Evolutionary conservation across 129 eudicot genomes (phyloP).

Genomic region (Tagetes patula): DNA sequence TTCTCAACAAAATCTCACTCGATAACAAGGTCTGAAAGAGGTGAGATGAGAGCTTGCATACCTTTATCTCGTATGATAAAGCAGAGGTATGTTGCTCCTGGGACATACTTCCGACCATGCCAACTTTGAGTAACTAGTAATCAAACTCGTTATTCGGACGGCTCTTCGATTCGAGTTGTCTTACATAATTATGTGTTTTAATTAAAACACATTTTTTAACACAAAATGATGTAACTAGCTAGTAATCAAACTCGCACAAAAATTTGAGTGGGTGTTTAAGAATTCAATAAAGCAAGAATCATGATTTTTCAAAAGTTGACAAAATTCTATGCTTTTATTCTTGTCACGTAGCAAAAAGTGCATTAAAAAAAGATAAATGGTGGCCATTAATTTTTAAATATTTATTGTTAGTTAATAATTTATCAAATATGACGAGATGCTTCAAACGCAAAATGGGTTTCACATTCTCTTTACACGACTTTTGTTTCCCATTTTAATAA

Average conservation of each 20-base stretch:
- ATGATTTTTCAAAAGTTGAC: slow-evolving; percentile 13
- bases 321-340: slow-evolving; percentile 7
- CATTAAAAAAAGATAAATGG: neutral
- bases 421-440: slow-evolving; percentile 21
- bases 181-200: too few relatives aligned
- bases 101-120: too few relatives aligned
- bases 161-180: too few relatives aligned
- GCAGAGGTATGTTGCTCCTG: too few relatives aligned
- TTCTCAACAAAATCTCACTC: too few relatives aligned
- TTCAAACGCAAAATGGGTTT: slow-evolving; percentile 39
- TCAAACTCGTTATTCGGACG: too few relatives aligned
- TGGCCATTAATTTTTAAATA: neutral
- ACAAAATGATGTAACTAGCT: neutral
- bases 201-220: too few relatives aligned
- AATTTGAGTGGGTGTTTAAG: neutral
- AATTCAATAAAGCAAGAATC: slow-evolving; percentile 3
- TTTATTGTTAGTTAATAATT: neutral
- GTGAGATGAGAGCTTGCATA: too few relatives aligned
- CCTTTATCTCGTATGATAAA: too few relatives aligned
- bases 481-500: slow-evolving; percentile 36
- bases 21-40: too few relatives aligned
- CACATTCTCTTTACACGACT: slow-evolving; percentile 34
- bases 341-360: slow-evolving; percentile 15
- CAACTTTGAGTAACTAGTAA: too few relatives aligned
- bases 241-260: neutral